Evolutionary conservation across 2,329 filamentous ascomycete species (phyloP), one percentile per base, ranked within the genome.

Genomic region (Cryphonectria naterciae): DNA sequence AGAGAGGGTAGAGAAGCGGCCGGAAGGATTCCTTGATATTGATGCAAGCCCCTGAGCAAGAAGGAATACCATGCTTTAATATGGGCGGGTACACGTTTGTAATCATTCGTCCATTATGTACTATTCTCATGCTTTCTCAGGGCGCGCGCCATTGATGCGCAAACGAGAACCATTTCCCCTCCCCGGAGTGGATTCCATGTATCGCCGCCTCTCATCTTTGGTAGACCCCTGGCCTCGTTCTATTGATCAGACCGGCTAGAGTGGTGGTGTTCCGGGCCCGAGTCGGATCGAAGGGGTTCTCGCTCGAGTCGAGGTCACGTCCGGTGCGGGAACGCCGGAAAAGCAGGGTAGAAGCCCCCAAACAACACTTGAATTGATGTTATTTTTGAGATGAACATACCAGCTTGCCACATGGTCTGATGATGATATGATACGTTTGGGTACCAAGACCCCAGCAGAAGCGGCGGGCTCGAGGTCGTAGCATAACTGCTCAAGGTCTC

Each of bases 41-140:
- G 8, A 67, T 67, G 65, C 65, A n/a, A 67, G 52, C 65, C 65
- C 65, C 65, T 67, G 65, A 46, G 37, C 15, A 62, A 39, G 25
- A 5, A 58, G 46, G 46, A 49, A 49, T 49, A 49, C 7, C 46
- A 46, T 19, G 10, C 46, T 43, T 17, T 17, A 4, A 17, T 2
- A 15, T 15, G 52, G 25, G 52, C 52, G n/a, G 25, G 52, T 49
- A 56, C 52, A 25, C n/a, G 28, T 32, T 32, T 15, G 52, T 28
- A 28, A 56, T 56, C 4, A 56, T n/a, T n/a, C 46, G 46, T 49
- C 46, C 11, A n/a, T 49, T 49, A 7, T n/a, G 11, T n/a, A 49
- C 46, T 19, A 49, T 49, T 49, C 17, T 49, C 17, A 49, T 49
- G 19, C 43, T 49, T 4, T 22, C 17, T 49, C 43, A 46, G 19